These are phyloP conservation scores for Rhodomyrtus psidioides DNA, from an alignment of 441 rosid genomes.

Conservation along the genomic window DNA sequence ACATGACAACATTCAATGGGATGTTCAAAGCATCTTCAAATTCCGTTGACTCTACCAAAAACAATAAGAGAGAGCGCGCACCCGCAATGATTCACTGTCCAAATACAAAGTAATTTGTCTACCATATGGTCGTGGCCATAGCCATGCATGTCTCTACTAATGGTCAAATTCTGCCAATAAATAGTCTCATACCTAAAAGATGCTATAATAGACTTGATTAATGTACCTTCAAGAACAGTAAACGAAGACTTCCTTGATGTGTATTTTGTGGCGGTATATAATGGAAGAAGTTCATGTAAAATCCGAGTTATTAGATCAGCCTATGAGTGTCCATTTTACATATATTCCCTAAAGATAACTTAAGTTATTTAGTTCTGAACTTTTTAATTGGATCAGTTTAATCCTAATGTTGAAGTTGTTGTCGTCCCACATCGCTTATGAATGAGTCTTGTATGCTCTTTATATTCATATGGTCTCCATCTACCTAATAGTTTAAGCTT, in stretches of 20 bases:
- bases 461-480: too few relatives aligned
- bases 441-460: too few relatives aligned
- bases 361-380: accelerated
- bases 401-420: too few relatives aligned
- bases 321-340: not conserved
- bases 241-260: not conserved
- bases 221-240: not conserved
- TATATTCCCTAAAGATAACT: not conserved
- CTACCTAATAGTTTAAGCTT: too few relatives aligned
- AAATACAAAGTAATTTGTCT: not conserved
- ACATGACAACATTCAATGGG: too few relatives aligned
- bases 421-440: too few relatives aligned
- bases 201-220: not conserved
- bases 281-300: not conserved
- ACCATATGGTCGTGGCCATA: not conserved
- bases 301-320: not conserved
- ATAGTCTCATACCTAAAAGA: not conserved
- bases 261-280: not conserved
- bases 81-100: too few relatives aligned
- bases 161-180: not conserved
- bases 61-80: too few relatives aligned
- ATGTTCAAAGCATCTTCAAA: too few relatives aligned
- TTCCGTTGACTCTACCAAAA: too few relatives aligned
- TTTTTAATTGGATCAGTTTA: too few relatives aligned
- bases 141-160: not conserved